Percentiles rank a stretch among this genome's conserved stretches.
These are phyloP conservation scores for Clavispora carvajalis DNA, from an alignment of 805 yeast genomes.

Conservation along the genomic window DNA sequence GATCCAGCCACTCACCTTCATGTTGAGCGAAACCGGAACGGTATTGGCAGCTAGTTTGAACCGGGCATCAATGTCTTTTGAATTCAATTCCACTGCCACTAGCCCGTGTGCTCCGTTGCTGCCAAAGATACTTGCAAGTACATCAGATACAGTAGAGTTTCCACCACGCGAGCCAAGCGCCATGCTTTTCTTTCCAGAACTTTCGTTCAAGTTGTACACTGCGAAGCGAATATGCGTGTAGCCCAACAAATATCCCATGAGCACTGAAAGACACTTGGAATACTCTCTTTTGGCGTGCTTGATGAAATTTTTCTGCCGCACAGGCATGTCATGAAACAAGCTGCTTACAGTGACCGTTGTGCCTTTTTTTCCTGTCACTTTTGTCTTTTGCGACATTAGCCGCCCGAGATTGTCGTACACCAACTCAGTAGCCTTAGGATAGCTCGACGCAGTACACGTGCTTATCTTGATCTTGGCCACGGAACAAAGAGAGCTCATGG, in stretches of 20 bases:
- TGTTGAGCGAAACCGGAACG: constrained; percentile 6
- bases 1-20: constrained; percentile 46
- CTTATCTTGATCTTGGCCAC: constrained; percentile 41
- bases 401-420: constrained; percentile 53
- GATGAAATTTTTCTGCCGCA: constrained; percentile 67
- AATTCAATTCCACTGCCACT: constrained; percentile 39
- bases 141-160: constrained; percentile 34
- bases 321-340: constrained; percentile 71
- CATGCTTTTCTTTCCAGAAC: constrained; percentile 41
- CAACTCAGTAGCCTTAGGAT: constrained; percentile 56
- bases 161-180: constrained; percentile 61
- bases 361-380: constrained; percentile 56
- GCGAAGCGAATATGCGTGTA: constrained; percentile 53
- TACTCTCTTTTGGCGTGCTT: constrained; percentile 70
- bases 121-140: constrained; percentile 68
- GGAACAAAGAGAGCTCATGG: constrained; percentile 64
- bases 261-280: constrained; percentile 53
- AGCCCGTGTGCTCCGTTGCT: constrained; percentile 57
- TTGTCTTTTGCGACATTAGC: constrained; percentile 27
- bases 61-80: constrained; percentile 27
- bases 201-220: constrained; percentile 46
- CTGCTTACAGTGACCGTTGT: constrained; percentile 56
- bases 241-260: constrained; percentile 68
- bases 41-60: constrained; percentile 15
- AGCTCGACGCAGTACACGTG: constrained; percentile 43